Base-by-base conservation (phyloP, 306 rosid species). In the Ceratonia siliqua region DNA sequence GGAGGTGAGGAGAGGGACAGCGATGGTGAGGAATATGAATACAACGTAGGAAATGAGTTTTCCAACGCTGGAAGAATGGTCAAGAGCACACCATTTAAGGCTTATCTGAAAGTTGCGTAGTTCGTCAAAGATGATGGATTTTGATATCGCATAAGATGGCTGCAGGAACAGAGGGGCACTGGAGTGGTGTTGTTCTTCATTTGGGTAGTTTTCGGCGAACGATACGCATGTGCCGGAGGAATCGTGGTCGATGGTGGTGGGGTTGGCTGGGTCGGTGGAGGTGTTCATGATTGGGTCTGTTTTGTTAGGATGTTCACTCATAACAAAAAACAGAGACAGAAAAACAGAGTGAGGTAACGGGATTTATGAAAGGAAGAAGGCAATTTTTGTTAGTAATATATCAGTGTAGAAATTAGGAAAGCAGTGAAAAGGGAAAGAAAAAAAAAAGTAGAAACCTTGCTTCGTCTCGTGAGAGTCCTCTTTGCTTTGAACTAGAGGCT, bases 11-110 rank as follows among this genome's bases (percentile, higher is more conserved):
- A 84, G 33, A 5, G 98, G 98, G 49, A 88, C 87, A 48, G 87
- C 1, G 57, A 91, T 3, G 42, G 93, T 43, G 49, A 94, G 84
- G 74, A 87, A 35, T 4, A 79, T 17, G 87, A 94, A 94, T 2
- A 81, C 5, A 6, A 74, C 42, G 57, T 81, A 91, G 36, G 98
- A 94, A 7, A 86, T 67, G 73, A 80, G 35, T 70, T 85, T 89
- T n/a, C 91, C 91, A 2, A 56, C 0, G 61, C 78, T 64, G 0
- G 97, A 72, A 55, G 98, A 85, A 82, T 91, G 98, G 27, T 91
- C 97, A 0, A 94, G 91, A 9, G 96, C 95, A 61, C 90, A 91
- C 95, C 98, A 94, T 67, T 82, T 87, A 8, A 94, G 93, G 81
- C 91, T 80, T 20, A 84, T 74, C 2, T 89, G 81, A 59, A 90